Evolutionary conservation across 305 asterid genomes (phyloP), one percentile per base, ranked within the genome.

Genomic region (Andrographis paniculata): DNA sequence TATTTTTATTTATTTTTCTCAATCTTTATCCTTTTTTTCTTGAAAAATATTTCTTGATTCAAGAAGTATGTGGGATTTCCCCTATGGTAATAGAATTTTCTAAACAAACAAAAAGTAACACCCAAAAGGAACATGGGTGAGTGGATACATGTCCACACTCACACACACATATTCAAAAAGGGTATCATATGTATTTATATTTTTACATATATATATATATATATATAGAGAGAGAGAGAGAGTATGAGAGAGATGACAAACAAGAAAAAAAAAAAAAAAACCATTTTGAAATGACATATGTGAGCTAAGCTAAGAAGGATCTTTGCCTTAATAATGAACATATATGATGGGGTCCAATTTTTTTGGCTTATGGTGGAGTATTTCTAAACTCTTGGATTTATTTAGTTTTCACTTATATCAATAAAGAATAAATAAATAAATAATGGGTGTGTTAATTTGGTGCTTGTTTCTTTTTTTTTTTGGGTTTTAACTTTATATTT

Each of bases 81-180:
- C 18, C 18, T 10, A 28, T 39, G 60, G 30, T 58, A 13, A 48
- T 37, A 17, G 48, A 54, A 43, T 41, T 38, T 47, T 42, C 47
- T 28, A 61, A 71, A 67, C 68, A 52, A 72, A 72, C 72, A 72
- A 65, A 70, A 70, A 70, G 73, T 53, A 47, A 59, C 62, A 50
- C 44, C 31, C 60, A 41, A 24, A 64, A 70, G 45, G 50, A 17
- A 24, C 10, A 42, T 43, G 27, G 41, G 37, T 5, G 48, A 55
- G 67, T 55, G 72, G 63, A 59, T 56, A 60, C 63, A 66, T 62
- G 62, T 58, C 62, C 53, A 48, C 60, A 58, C 52, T 54, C 50
- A 67, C 48, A 37, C 64, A 24, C 30, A 4, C 30, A 24, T 8
- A 24, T 4, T 3, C 8, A 24, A 24, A 24, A 24, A 24, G 30